Evolutionary conservation across 257 asterid species (phyloP).

Genomic region (Solanum medicagineum): DNA sequence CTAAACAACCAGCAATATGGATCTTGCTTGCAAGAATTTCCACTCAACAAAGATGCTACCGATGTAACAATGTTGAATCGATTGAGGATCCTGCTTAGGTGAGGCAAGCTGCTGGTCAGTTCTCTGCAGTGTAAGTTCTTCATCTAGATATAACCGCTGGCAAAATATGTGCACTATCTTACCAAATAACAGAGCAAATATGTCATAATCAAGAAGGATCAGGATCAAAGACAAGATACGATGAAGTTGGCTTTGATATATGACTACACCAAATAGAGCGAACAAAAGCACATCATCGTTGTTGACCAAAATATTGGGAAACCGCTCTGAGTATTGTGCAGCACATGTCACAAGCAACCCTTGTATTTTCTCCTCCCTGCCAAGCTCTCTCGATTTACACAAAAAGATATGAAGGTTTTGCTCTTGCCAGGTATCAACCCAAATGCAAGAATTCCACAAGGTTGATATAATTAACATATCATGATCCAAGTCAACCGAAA

Average conservation of each 20-base stretch:
- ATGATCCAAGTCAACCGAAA: not conserved
- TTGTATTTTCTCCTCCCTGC: not conserved
- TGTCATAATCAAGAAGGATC: no score
- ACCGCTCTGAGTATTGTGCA: not conserved
- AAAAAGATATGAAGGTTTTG: not conserved
- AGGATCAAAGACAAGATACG: no score
- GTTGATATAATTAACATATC: not conserved
- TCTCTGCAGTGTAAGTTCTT: conserved; percentile 62
- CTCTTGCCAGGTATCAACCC: not conserved
- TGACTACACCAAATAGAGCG: not conserved
- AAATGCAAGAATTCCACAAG: not conserved
- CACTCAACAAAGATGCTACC: conserved; percentile 74
- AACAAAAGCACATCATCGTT: not conserved
- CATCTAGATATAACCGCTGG: conserved; percentile 55
- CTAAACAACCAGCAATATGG: conserved; percentile 59
- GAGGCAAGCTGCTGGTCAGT: conserved; percentile 69
- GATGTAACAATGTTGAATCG: conserved; percentile 61
- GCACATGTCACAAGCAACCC: not conserved
- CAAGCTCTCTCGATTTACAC: no score
- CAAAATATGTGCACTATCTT: conserved; percentile 53
- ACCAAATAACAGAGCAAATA: no score
- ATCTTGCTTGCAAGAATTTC: conserved; percentile 68
- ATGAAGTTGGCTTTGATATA: no score
- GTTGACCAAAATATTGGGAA: not conserved
- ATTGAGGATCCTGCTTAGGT: conserved; percentile 33